Conservation (phyloP, 257 asterid genomes). For the Nicotiana tabacum region DNA sequence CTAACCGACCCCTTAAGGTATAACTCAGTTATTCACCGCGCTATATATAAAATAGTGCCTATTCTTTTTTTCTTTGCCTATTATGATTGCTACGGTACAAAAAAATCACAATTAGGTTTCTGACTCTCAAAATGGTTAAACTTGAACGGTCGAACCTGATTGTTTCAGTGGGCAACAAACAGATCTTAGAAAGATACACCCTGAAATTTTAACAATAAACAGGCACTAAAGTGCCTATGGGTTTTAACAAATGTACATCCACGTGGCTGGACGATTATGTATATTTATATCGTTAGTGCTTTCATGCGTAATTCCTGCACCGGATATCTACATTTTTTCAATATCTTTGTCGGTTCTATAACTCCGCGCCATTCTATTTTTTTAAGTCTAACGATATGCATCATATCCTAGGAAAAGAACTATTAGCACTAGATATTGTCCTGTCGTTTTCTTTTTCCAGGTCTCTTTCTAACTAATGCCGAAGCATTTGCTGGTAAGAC, state of each 20-base stretch:
- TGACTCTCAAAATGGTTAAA: too few species aligned
- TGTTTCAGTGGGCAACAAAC: constrained; percentile 7
- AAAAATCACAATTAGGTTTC: too few species aligned
- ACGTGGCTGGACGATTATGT: neutral
- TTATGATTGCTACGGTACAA: too few species aligned
- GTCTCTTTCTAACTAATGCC: neutral
- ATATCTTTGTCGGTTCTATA: constrained; percentile 7
- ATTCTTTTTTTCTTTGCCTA: too few species aligned
- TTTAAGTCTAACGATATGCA: neutral
- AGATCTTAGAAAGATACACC: neutral
- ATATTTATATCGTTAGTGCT: neutral
- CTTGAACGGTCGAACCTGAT: neutral
- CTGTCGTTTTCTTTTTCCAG: neutral
- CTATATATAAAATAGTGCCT: too few species aligned
- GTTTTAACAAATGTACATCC: neutral
- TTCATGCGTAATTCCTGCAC: neutral
- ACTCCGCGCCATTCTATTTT: neutral
- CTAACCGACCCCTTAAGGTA: too few species aligned
- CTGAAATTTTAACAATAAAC: neutral
- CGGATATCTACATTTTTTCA: neutral
- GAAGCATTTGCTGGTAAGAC: neutral
- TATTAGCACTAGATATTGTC: neutral
- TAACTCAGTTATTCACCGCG: too few species aligned
- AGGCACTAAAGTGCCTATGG: neutral
- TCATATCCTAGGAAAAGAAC: neutral